phyloP scores from a whole-genome alignment of 352 stramenopile species.

The Pythium oligandrum region DNA sequence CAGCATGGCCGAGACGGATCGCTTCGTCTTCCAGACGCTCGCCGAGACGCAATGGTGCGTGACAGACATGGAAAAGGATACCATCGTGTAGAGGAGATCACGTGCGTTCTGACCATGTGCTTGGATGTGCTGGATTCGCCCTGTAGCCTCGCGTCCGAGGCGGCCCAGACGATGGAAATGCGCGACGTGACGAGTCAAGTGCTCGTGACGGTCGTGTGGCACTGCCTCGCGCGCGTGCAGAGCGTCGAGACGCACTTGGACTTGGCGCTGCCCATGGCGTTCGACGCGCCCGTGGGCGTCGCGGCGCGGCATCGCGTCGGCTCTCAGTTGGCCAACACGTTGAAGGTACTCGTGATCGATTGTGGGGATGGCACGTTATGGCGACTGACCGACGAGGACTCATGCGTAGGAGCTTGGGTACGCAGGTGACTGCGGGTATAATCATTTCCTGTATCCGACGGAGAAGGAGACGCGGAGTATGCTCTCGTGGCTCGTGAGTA shows the following conservation, averaged over 20 bases:
- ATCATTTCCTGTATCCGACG: slow-evolving; percentile 85
- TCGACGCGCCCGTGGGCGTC: slow-evolving; percentile 40
- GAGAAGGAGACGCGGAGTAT: slow-evolving; percentile 79
- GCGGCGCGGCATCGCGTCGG: slow-evolving; percentile 70
- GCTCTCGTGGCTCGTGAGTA: slow-evolving; percentile 77
- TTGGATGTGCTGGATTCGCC: background rate
- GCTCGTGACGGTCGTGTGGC: slow-evolving; percentile 42
- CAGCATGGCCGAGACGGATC: slow-evolving; percentile 19
- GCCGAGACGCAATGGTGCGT: slow-evolving; percentile 20
- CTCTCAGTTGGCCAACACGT: slow-evolving; percentile 57
- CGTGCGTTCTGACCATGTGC: slow-evolving; percentile 2
- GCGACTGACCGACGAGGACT: too few relatives aligned
- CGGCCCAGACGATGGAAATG: slow-evolving; percentile 2
- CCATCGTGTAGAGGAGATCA: too few relatives aligned
- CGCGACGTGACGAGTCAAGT: slow-evolving; percentile 32
- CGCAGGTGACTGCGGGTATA: slow-evolving; percentile 82
- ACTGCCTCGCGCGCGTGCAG: slow-evolving; percentile 38
- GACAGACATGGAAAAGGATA: background rate
- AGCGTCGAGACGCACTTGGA: slow-evolving; percentile 13
- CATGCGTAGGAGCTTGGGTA: slow-evolving; percentile 63
- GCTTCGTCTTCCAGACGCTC: slow-evolving; percentile 20
- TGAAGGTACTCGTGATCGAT: slow-evolving; percentile 47
- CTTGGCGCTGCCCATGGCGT: slow-evolving; percentile 21
- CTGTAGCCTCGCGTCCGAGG: slow-evolving; percentile 3
- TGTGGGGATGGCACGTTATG: background rate